Conservation (phyloP, 345 rosid genomes). For the Camelina hispida region DNA sequence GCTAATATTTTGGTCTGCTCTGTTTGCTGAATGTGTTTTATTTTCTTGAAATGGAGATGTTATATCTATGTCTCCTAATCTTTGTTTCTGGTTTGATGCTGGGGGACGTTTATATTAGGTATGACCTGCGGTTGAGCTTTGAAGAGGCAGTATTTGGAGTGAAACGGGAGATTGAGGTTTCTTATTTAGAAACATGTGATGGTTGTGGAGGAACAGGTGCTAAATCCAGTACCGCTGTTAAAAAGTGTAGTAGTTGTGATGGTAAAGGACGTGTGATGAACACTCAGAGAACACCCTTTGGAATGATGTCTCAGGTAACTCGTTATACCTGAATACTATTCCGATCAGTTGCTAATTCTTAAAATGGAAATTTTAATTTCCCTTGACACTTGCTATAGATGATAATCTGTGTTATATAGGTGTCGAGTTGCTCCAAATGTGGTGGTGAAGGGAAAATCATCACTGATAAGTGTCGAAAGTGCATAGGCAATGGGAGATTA, state of each 20-base stretch:
- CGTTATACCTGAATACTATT: slow-evolving; percentile 19
- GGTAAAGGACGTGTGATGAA: slow-evolving; percentile 82
- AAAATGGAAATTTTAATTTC: background rate
- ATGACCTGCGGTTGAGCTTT: slow-evolving; percentile 74
- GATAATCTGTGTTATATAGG: slow-evolving; percentile 58
- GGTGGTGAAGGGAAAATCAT: slow-evolving; percentile 78
- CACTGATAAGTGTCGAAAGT: slow-evolving; percentile 70
- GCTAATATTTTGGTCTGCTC: background rate
- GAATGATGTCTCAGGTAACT: slow-evolving; percentile 84
- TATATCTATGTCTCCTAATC: background rate
- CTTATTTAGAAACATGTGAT: slow-evolving; percentile 71
- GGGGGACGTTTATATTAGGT: slow-evolving; percentile 48
- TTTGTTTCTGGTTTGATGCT: slow-evolving; percentile 6
- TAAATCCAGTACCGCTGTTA: slow-evolving; percentile 60
- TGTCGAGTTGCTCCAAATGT: slow-evolving; percentile 84
- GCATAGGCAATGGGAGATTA: slow-evolving; percentile 68
- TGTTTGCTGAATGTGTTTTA: slow-evolving; percentile 1
- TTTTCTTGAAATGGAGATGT: slow-evolving; percentile 14
- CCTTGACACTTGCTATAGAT: slow-evolving; percentile 34
- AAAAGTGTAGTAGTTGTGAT: slow-evolving; percentile 69
- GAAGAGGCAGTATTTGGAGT: slow-evolving; percentile 92
- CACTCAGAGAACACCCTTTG: slow-evolving; percentile 86
- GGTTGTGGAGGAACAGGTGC: slow-evolving; percentile 88
- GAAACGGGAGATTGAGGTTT: slow-evolving; percentile 64
- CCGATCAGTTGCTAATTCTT: slow-evolving; percentile 17